Conservation (phyloP, 2,329 filamentous ascomycete species). For the Diplocarpon mali region DNA sequence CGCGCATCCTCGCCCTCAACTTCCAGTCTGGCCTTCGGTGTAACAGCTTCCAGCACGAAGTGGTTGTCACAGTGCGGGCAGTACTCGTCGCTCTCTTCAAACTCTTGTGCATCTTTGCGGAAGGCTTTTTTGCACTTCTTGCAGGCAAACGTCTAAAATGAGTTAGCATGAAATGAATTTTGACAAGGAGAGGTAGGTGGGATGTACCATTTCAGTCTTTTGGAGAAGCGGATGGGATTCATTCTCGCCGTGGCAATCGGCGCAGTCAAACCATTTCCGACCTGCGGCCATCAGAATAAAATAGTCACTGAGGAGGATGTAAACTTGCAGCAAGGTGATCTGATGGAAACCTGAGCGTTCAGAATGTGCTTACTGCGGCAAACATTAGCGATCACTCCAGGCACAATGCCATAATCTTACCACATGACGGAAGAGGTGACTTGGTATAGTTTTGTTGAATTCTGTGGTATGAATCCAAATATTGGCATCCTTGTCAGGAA, state of each 20-base stretch:
- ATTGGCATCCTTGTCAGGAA: background rate
- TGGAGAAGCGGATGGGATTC: conserved; percentile 69
- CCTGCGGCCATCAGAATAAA: conserved; percentile 36
- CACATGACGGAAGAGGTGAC: conserved; percentile 18
- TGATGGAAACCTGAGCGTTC: conserved; percentile 94
- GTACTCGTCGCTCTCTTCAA: conserved; percentile 96
- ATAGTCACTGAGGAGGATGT: background rate
- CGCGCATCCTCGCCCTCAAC: conserved; percentile 87
- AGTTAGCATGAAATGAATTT: background rate
- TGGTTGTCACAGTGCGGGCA: conserved; percentile 99
- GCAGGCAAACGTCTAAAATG: conserved; percentile 64
- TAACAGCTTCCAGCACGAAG: conserved; percentile 82
- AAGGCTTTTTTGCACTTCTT: conserved; percentile 99
- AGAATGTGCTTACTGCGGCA: conserved; percentile 80
- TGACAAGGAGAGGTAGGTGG: background rate
- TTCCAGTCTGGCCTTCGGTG: conserved; percentile 70
- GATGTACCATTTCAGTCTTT: conserved; percentile 63
- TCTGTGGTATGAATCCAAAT: background rate
- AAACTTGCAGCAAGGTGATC: conserved; percentile 81
- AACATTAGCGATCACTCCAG: conserved; percentile 3
- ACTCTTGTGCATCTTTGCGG: conserved; percentile 83
- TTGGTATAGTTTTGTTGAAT: background rate
- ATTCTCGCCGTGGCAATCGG: conserved; percentile 79
- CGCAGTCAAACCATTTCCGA: conserved; percentile 97
- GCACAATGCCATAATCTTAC: conserved; percentile 11